phyloP scores from a whole-genome alignment of 2,329 filamentous ascomycete species.

The Aspergillus piperis region DNA sequence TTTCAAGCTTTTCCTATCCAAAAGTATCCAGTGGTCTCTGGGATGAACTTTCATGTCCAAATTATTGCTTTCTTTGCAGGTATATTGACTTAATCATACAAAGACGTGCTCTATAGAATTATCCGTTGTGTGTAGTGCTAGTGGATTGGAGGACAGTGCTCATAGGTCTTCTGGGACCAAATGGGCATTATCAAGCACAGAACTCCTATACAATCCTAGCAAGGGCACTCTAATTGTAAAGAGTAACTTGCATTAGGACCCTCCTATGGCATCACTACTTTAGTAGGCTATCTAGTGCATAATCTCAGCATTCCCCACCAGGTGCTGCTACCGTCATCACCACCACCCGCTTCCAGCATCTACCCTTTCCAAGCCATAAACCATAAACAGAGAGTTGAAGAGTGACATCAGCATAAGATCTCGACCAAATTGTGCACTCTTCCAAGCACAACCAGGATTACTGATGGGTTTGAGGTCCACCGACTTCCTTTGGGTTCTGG shows the following conservation, averaged over 20 bases:
- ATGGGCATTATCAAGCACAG: too few relatives aligned
- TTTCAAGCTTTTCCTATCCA: constrained; percentile 14
- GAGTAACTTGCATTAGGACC: not conserved
- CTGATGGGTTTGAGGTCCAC: constrained; percentile 8
- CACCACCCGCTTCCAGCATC: not conserved
- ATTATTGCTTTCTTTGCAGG: constrained; percentile 3
- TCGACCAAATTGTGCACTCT: too few relatives aligned
- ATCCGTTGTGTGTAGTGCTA: not conserved
- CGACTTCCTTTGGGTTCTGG: constrained; percentile 19
- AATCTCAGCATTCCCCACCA: too few relatives aligned
- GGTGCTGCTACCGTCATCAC: not conserved
- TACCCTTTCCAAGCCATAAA: too few relatives aligned
- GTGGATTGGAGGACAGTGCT: not conserved
- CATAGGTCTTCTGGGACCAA: not conserved
- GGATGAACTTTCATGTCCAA: constrained; percentile 12
- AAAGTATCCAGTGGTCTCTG: constrained; percentile 11
- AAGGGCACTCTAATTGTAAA: not conserved
- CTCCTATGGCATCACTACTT: too few relatives aligned
- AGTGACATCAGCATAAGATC: too few relatives aligned
- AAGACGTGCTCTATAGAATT: not conserved
- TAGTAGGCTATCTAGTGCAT: too few relatives aligned
- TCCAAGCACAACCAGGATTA: not conserved
- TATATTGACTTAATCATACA: constrained; percentile 6
- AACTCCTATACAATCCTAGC: too few relatives aligned
- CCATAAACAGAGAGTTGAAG: too few relatives aligned